A percentile compares a stretch with the other conserved stretches of the same genome.
Evolutionary conservation across 148 eudicot genomes (phyloP).

Genomic region (Cornus suecica): DNA sequence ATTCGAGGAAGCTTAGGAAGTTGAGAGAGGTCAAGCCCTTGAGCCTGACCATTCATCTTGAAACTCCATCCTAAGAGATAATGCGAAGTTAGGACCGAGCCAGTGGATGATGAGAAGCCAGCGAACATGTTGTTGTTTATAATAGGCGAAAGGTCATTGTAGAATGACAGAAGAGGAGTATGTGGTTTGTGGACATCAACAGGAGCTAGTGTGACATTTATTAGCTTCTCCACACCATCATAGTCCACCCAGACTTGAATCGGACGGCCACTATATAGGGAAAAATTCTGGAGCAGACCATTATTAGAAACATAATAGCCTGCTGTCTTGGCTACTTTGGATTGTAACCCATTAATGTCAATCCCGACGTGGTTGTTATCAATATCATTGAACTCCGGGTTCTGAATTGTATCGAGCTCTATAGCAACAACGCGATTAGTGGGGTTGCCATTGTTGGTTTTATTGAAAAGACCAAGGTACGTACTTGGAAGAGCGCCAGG

Average conservation of each 20-base stretch:
- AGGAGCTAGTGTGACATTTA: constrained; percentile 2
- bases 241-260: constrained; percentile 4
- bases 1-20: constrained; percentile 19
- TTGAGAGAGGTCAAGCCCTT: constrained; percentile 10
- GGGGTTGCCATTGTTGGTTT: constrained; percentile 1
- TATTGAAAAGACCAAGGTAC: constrained; percentile 15
- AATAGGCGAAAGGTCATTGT: not conserved
- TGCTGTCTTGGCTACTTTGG: not conserved
- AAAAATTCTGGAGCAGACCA: not conserved
- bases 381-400: not conserved
- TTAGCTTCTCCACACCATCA: not conserved
- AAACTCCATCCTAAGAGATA: constrained; percentile 27
- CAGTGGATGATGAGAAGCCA: constrained; percentile 30
- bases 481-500: constrained; percentile 2
- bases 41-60: constrained; percentile 11
- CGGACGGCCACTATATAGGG: not conserved
- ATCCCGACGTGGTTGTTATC: constrained; percentile 5
- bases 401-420: constrained; percentile 14
- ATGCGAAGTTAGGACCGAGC: constrained; percentile 9
- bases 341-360: not conserved
- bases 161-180: not conserved
- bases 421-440: constrained; percentile 9
- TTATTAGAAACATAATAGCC: not conserved
- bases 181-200: not conserved
- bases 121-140: constrained; percentile 13